These are phyloP conservation scores for Gynostemma pentaphyllum DNA, from an alignment of 306 rosid genomes.

Conservation along the genomic window DNA sequence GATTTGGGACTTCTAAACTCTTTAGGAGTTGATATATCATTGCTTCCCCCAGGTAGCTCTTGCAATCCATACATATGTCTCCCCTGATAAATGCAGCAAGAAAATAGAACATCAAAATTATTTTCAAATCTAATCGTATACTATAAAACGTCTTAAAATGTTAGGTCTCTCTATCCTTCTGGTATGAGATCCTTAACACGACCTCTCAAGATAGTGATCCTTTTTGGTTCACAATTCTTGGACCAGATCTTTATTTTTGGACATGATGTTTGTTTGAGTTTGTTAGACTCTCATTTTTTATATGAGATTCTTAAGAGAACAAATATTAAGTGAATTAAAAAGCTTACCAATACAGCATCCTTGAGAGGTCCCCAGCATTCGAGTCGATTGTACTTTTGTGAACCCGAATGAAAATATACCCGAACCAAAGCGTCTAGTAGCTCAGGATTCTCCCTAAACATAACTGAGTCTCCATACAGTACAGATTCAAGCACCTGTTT, in stretches of 20 bases:
- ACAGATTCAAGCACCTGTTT: conserved; percentile 77
- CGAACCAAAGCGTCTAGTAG: conserved; percentile 59
- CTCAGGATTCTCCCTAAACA: conserved; percentile 66
- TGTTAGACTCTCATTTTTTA: too few species aligned
- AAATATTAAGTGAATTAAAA: background rate
- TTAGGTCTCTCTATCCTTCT: too few species aligned
- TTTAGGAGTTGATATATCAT: conserved; percentile 21
- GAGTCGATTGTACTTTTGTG: conserved; percentile 53
- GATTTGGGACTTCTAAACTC: conserved; percentile 55
- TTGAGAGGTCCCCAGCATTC: conserved; percentile 93
- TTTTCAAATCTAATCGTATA: too few species aligned
- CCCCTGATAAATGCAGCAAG: conserved; percentile 29
- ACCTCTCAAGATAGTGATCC: too few species aligned
- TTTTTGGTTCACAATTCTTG: too few species aligned
- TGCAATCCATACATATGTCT: conserved; percentile 36
- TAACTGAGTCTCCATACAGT: conserved; percentile 60
- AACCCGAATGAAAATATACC: conserved; percentile 82
- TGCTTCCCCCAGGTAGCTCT: conserved; percentile 26
- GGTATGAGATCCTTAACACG: too few species aligned
- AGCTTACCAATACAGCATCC: conserved; percentile 63
- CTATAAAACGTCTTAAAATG: too few species aligned
- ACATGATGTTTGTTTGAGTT: too few species aligned
- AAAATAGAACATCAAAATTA: background rate
- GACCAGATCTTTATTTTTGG: too few species aligned
- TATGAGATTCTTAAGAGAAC: too few species aligned